Evolutionary conservation across 2,329 filamentous ascomycete genomes (phyloP), one percentile per base, ranked within the genome.

Genomic region (Alternaria dauci): DNA sequence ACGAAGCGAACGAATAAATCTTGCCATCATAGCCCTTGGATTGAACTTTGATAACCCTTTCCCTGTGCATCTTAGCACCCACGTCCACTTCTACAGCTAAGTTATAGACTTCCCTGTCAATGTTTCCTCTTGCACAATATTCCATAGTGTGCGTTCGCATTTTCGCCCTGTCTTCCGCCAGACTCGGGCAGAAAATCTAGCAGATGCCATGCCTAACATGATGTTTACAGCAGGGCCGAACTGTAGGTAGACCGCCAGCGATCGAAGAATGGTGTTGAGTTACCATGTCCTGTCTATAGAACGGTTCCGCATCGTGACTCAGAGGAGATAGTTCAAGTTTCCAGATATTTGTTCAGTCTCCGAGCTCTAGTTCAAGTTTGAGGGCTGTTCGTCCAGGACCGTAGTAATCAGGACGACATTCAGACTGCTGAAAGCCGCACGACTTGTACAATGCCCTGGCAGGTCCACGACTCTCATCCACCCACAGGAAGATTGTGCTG

Each of bases 361-460:
- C 56, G 39, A 70, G 36, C 18, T 42, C 43, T 44, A 70, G n/a
- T 50, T 59, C 62, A 38, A 65, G 36, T 34, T 57, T 77, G 62
- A 79, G 63, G 20, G 81, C 83, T 51, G 80, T 80, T 58, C 83
- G 78, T 52, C 82, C 82, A 63, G 78, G 77, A 28, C 80, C 80
- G 69, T 86, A 86, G 72, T 86, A 86, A 70, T 84, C 78, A 47
- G 73, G 71, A 46, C 84, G 79, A 46, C 75, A 73, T 63, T 84
- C 81, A 25, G 76, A 72, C 73, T 83, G 78, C 58, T 78, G 68
- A 71, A 85, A 86, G 42, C 80, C 81, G 71, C 72, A 78, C 8
- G 77, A 75, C 25, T 65, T 57, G 73, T 86, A 86, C 59, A 85
- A 68, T 50, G 72, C 71, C 64, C 79, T 77, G 7, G 84, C 83